These are phyloP conservation scores for Thelonectria blattea DNA, from an alignment of 2,329 filamentous ascomycete genomes.

Conservation along the genomic window DNA sequence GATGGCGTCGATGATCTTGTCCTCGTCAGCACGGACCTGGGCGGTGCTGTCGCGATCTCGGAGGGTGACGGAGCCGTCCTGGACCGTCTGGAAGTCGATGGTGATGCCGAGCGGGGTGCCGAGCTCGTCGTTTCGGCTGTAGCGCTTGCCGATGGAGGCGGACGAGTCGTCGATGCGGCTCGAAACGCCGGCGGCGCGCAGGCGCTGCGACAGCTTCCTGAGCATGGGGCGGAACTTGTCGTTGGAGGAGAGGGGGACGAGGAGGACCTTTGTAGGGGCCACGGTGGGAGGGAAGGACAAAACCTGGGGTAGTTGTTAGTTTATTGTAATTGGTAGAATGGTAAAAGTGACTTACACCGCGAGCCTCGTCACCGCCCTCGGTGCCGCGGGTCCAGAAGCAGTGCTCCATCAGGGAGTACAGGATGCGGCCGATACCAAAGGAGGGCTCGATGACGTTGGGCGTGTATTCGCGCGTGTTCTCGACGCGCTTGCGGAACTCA, in stretches of 20 bases:
- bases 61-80: constrained; percentile 86
- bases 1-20: constrained; percentile 79
- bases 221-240: constrained; percentile 80
- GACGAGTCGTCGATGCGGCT: constrained; percentile 89
- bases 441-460: constrained; percentile 98
- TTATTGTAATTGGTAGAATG: background rate
- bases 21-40: constrained; percentile 85
- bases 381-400: constrained; percentile 85
- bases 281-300: constrained; percentile 66
- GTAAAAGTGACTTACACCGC: constrained; percentile 70
- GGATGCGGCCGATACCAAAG: constrained; percentile 93
- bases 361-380: constrained; percentile 71
- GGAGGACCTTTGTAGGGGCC: constrained; percentile 93
- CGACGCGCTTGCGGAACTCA: constrained; percentile 80
- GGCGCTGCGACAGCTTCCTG: constrained; percentile 73
- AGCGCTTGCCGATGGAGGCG: constrained; percentile 93
- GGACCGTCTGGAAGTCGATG: constrained; percentile 92
- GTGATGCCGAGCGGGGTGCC: constrained; percentile 94
- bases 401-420: constrained; percentile 94
- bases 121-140: constrained; percentile 92
- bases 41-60: constrained; percentile 89
- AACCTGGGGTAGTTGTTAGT: constrained; percentile 47
- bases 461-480: constrained; percentile 88
- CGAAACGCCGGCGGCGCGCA: constrained; percentile 78
- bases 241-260: constrained; percentile 87